Evolutionary conservation across 495 filamentous ascomycete genomes (phyloP).

Genomic region (Penicillium paxilli): DNA sequence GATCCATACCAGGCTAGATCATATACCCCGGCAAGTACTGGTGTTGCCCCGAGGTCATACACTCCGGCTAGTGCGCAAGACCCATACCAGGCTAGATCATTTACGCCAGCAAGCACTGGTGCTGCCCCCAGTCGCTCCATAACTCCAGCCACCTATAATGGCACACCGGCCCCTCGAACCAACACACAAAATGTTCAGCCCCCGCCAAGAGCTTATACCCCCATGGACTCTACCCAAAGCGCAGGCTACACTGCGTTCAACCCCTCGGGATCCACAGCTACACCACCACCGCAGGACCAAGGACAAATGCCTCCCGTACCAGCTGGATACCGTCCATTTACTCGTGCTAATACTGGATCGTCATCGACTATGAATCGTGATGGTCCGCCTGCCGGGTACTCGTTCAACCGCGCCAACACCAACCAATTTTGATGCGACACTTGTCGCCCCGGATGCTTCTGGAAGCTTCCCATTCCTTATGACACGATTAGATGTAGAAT

Average conservation of each 20-base stretch:
- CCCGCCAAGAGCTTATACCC: constrained; percentile 10
- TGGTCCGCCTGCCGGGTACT: constrained; percentile 22
- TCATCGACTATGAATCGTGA: constrained; percentile 23
- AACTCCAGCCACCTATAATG: constrained; percentile 22
- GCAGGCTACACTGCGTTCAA: constrained; percentile 22
- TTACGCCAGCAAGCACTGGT: constrained; percentile 3
- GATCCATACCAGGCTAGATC: constrained; percentile 4
- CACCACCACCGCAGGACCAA: constrained; percentile 13
- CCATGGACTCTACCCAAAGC: constrained; percentile 11
- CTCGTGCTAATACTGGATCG: constrained; percentile 24
- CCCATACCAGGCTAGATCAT: constrained; percentile 13
- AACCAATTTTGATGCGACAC: constrained; percentile 21
- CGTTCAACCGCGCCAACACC: constrained; percentile 25
- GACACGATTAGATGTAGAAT: constrained; percentile 14
- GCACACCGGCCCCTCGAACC: constrained; percentile 14
- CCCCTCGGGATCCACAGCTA: constrained; percentile 4
- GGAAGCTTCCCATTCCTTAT: neutral
- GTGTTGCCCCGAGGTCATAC: neutral
- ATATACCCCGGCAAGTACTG: constrained; percentile 5
- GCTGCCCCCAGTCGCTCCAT: constrained; percentile 16
- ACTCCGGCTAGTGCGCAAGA: neutral
- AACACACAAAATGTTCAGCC: constrained; percentile 4
- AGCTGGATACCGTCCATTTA: constrained; percentile 16
- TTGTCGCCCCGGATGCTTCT: neutral
- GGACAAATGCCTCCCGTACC: constrained; percentile 1